These are phyloP conservation scores for Candida saitoana DNA, from an alignment of 805 yeast genomes.

Conservation along the genomic window DNA sequence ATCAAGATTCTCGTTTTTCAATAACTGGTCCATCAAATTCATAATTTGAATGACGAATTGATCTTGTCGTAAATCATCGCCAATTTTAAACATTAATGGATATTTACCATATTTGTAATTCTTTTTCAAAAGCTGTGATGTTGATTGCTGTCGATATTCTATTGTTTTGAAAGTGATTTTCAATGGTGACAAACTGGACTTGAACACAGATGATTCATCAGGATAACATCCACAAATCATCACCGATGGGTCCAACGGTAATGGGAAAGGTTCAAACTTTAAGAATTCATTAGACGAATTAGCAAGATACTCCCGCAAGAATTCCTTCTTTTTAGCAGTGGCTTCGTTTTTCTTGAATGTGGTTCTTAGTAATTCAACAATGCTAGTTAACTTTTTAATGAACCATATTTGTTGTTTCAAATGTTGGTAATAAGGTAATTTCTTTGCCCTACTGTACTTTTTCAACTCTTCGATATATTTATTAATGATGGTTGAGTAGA, in stretches of 20 bases:
- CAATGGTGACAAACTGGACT: constrained; percentile 85
- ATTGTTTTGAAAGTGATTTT: constrained; percentile 71
- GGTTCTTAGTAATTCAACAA: constrained; percentile 60
- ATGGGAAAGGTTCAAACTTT: constrained; percentile 51
- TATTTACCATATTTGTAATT: constrained; percentile 44
- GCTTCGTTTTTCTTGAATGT: constrained; percentile 60
- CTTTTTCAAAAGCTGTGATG: constrained; percentile 31
- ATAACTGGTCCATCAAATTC: constrained; percentile 80
- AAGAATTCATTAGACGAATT: constrained; percentile 42
- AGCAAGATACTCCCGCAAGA: constrained; percentile 52
- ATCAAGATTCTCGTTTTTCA: constrained; percentile 87
- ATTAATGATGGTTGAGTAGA: constrained; percentile 34
- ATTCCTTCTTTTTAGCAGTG: constrained; percentile 70
- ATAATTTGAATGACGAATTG: constrained; percentile 95
- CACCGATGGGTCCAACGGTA: constrained; percentile 83
- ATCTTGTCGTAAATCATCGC: constrained; percentile 94
- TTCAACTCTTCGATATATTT: constrained; percentile 38
- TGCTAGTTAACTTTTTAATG: constrained; percentile 57
- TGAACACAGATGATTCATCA: constrained; percentile 80
- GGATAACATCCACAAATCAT: constrained; percentile 73
- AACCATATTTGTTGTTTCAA: constrained; percentile 64
- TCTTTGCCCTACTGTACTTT: constrained; percentile 21
- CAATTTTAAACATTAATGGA: constrained; percentile 88
- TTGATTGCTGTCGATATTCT: constrained; percentile 16
- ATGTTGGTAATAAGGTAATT: constrained; percentile 32